phyloP scores from a whole-genome alignment of 352 stramenopile genomes.

The Globisporangium heterothallicum region DNA sequence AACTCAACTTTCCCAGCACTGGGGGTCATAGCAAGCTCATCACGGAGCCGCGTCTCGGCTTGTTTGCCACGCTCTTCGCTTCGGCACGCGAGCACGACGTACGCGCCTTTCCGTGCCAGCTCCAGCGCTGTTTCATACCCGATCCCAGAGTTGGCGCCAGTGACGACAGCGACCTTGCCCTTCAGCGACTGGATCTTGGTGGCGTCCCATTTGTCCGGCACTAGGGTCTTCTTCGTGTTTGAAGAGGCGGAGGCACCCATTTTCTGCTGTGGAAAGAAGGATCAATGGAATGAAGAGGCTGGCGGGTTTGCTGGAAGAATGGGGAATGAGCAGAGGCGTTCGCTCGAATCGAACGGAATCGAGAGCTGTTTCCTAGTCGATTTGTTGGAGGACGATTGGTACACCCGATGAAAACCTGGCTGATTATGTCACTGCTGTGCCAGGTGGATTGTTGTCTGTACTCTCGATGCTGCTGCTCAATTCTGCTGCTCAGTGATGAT shows the following conservation, averaged over 20 bases:
- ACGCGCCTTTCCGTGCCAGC: slow-evolving; percentile 47
- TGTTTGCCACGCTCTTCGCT: slow-evolving; percentile 1
- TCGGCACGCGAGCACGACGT: slow-evolving; percentile 65
- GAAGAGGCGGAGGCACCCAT: not conserved
- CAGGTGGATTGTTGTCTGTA: no score
- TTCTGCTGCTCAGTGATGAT: no score
- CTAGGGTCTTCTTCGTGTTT: not conserved
- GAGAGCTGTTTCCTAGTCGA: no score
- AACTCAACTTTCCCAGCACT: not conserved
- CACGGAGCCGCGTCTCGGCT: not conserved
- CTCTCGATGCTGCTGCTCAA: no score
- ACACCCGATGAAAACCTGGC: no score
- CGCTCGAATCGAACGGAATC: no score
- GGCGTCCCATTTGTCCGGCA: slow-evolving; percentile 18
- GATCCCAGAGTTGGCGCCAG: slow-evolving; percentile 71
- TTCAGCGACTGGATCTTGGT: slow-evolving; percentile 24
- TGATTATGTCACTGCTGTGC: no score
- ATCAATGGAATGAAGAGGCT: not conserved
- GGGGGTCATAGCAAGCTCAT: not conserved
- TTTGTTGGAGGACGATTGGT: no score
- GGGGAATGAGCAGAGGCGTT: no score
- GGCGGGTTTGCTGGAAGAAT: not conserved
- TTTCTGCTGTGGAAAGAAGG: not conserved
- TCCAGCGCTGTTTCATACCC: slow-evolving; percentile 55
- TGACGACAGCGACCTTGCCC: slow-evolving; percentile 69